A percentile compares a stretch with the other conserved stretches of the same genome.
Evolutionary conservation across 768 basidiomycete genomes (phyloP).

Genomic region (Tulasnella sp.): DNA sequence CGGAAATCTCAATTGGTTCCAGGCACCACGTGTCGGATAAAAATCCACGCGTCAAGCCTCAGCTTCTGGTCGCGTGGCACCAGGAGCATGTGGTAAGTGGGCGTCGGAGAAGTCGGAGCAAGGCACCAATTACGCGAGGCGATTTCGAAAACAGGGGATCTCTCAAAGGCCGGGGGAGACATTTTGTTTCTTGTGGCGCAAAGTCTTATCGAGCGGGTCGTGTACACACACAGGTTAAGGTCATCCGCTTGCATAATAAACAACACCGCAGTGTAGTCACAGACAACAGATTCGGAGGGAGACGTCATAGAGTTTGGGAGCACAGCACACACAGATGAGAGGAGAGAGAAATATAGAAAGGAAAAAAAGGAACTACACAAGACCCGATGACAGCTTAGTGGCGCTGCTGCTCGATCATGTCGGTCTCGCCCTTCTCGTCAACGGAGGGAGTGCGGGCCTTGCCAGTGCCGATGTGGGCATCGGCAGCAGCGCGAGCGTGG

Average conservation of each 20-base stretch:
- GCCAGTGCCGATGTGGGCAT: neutral
- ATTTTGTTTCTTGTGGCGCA: neutral
- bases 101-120: neutral
- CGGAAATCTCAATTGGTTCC: neutral
- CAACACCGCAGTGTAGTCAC: slow-evolving; percentile 11
- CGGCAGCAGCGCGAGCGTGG: slow-evolving; percentile 30
- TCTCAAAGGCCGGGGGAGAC: neutral
- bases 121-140: neutral
- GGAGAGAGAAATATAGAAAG: neutral
- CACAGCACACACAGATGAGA: slow-evolving; percentile 3
- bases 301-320: slow-evolving; percentile 12
- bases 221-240: neutral
- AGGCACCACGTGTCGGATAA: neutral
- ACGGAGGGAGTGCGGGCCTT: slow-evolving; percentile 24
- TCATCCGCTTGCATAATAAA: slow-evolving; percentile 13
- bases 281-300: slow-evolving; percentile 10
- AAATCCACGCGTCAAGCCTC: neutral
- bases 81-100: slow-evolving; percentile 8
- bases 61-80: neutral
- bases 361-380: slow-evolving; percentile 1
- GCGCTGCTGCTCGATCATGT: slow-evolving; percentile 30
- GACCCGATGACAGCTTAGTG: neutral
- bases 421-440: slow-evolving; percentile 29
- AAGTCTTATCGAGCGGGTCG: neutral
- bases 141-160: neutral